phyloP scores from a whole-genome alignment of 768 basidiomycete species.

The Leucosporidium creatinivorum region DNA sequence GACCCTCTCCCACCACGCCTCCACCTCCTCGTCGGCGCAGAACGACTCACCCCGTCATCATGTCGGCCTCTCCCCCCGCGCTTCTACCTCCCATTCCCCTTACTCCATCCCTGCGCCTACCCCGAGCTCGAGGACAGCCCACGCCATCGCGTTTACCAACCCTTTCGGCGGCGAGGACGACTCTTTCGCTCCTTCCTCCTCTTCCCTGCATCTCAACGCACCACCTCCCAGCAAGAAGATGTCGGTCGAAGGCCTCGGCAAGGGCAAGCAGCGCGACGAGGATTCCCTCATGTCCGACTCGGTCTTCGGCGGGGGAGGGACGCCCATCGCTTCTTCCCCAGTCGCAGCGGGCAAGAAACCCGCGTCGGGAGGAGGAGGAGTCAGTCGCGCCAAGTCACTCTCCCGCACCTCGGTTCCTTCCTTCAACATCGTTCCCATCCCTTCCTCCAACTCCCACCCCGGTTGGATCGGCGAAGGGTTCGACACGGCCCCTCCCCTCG shows the following conservation, averaged over 20 bases:
- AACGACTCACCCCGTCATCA: not conserved
- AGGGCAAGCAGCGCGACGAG: constrained; percentile 11
- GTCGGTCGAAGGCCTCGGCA: constrained; percentile 23
- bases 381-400: constrained; percentile 21
- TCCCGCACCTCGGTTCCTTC: constrained; percentile 20
- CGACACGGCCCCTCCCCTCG: not conserved
- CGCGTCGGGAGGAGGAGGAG: no score
- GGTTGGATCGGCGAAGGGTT: constrained; percentile 5
- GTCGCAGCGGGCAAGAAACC: not conserved
- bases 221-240: constrained; percentile 28
- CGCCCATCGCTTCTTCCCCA: constrained; percentile 22
- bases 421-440: constrained; percentile 23
- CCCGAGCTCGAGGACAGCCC: not conserved
- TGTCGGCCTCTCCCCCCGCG: not conserved
- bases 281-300: not conserved
- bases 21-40: not conserved
- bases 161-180: constrained; percentile 8
- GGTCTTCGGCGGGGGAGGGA: not conserved
- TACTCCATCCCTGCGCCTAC: constrained; percentile 1
- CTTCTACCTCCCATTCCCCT: not conserved
- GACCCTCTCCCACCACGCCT: constrained; percentile 15
- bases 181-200: not conserved
- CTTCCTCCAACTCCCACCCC: constrained; percentile 25
- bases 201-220: not conserved
- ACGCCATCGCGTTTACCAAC: constrained; percentile 8